These are phyloP conservation scores for Aspergillus uvarum DNA, from an alignment of 2,329 filamentous ascomycete genomes.

Conservation along the genomic window DNA sequence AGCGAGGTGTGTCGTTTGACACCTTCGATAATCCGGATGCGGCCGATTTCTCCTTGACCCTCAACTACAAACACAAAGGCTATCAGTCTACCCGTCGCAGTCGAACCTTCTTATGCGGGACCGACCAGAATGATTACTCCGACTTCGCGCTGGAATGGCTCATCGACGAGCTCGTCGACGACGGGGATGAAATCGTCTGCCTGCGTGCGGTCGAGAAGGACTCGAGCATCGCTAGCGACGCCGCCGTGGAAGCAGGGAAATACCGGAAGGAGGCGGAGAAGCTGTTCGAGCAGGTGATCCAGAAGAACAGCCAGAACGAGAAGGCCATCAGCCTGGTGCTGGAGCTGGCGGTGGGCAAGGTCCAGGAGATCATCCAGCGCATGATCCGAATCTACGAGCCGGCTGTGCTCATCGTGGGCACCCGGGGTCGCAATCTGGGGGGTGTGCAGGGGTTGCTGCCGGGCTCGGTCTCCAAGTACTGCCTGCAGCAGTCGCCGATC, in stretches of 20 bases:
- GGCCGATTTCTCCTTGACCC: conserved; percentile 72
- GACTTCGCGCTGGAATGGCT: conserved; percentile 92
- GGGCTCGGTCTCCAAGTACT: conserved; percentile 91
- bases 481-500: conserved; percentile 87
- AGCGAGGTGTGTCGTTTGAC: conserved; percentile 70
- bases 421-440: conserved; percentile 77
- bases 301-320: conserved; percentile 73
- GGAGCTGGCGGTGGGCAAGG: conserved; percentile 84
- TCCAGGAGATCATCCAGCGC: conserved; percentile 86
- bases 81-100: conserved; percentile 79
- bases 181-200: conserved; percentile 91
- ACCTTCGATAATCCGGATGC: conserved; percentile 68
- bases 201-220: conserved; percentile 85
- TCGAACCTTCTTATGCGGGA: conserved; percentile 85
- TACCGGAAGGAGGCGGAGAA: conserved; percentile 75
- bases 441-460: conserved; percentile 84
- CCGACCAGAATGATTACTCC: conserved; percentile 88
- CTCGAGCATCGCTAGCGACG: conserved; percentile 64
- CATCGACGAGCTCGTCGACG: conserved; percentile 85
- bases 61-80: conserved; percentile 82
- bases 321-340: conserved; percentile 82
- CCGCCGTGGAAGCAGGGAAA: conserved; percentile 61
- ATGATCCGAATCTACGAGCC: conserved; percentile 92
- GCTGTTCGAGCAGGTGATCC: conserved; percentile 72
- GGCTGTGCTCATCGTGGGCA: conserved; percentile 86